These are phyloP conservation scores for Blastocystis sp. DNA, from an alignment of 352 stramenopile species.

Conservation along the genomic window DNA sequence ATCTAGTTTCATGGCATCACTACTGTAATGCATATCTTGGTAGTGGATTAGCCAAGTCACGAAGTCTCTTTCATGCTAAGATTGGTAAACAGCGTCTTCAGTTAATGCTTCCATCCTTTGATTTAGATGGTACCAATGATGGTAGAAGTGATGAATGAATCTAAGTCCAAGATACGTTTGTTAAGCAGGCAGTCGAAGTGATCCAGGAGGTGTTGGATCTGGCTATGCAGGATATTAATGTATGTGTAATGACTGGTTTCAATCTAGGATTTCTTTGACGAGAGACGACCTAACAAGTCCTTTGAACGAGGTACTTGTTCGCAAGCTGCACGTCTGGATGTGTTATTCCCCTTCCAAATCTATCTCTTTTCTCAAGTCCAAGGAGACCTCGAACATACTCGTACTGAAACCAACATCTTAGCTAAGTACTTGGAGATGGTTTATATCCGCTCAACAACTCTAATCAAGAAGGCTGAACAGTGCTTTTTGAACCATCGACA, in stretches of 20 bases:
- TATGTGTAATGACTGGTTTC: not conserved
- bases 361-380: constrained; percentile 67
- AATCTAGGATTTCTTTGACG: constrained; percentile 55
- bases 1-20: constrained; percentile 17
- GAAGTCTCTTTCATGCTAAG: constrained; percentile 55
- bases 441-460: not conserved
- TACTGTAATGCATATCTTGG: constrained; percentile 56
- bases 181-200: constrained; percentile 26
- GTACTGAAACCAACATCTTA: constrained; percentile 54
- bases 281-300: not conserved
- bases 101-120: constrained; percentile 38
- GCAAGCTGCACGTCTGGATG: constrained; percentile 13
- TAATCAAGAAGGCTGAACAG: constrained; percentile 36
- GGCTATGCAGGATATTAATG: constrained; percentile 32
- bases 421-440: constrained; percentile 42
- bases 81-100: constrained; percentile 7
- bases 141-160: not conserved
- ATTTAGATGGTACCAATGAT: not conserved
- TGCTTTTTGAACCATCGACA: not conserved
- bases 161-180: constrained; percentile 7
- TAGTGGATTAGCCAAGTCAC: constrained; percentile 55
- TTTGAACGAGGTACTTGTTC: constrained; percentile 38
- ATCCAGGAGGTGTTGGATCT: constrained; percentile 46
- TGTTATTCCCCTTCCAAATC: constrained; percentile 68
- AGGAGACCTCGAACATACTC: constrained; percentile 44